Conservation (phyloP, 1,284 basidiomycete genomes). For the Ceratobasidium sp. region DNA sequence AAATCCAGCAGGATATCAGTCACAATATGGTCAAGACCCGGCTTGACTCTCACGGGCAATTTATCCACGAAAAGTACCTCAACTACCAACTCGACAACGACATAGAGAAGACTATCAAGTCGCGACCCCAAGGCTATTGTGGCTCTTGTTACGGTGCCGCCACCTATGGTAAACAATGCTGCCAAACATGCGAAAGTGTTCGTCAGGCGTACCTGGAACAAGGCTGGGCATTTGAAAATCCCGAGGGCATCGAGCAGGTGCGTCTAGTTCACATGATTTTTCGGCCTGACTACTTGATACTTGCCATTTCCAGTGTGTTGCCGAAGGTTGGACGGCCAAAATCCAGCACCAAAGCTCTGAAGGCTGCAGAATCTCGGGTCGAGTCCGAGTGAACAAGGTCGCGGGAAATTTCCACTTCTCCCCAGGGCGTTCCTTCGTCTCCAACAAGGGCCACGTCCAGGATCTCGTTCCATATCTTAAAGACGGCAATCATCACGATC, state of each 20-base stretch:
- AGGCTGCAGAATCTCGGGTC: slow-evolving; percentile 94
- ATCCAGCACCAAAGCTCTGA: slow-evolving; percentile 92
- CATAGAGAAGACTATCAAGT: slow-evolving; percentile 79
- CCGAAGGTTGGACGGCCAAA: slow-evolving; percentile 96
- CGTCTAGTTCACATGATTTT: not conserved
- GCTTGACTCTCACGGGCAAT: slow-evolving; percentile 70
- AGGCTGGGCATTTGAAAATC: slow-evolving; percentile 95
- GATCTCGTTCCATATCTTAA: slow-evolving; percentile 96
- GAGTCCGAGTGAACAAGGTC: slow-evolving; percentile 96
- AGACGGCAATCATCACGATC: slow-evolving; percentile 90
- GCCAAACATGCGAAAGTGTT: too few species aligned
- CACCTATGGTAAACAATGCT: slow-evolving; percentile 86
- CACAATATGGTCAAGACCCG: slow-evolving; percentile 92
- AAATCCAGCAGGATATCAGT: slow-evolving; percentile 88
- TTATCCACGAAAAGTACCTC: slow-evolving; percentile 65
- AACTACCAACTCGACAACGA: slow-evolving; percentile 76
- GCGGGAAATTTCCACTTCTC: slow-evolving; percentile 91
- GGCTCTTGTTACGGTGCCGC: slow-evolving; percentile 98
- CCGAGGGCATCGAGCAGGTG: slow-evolving; percentile 93
- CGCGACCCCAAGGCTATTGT: slow-evolving; percentile 78
- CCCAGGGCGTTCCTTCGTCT: slow-evolving; percentile 96
- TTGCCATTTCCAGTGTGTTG: slow-evolving; percentile 79
- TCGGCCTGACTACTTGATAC: not conserved
- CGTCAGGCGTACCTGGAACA: slow-evolving; percentile 92
- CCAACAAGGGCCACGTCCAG: slow-evolving; percentile 83